Evolutionary conservation across 2,329 filamentous ascomycete species (phyloP), one percentile per base, ranked within the genome.

Genomic region (Whalleya microplaca): DNA sequence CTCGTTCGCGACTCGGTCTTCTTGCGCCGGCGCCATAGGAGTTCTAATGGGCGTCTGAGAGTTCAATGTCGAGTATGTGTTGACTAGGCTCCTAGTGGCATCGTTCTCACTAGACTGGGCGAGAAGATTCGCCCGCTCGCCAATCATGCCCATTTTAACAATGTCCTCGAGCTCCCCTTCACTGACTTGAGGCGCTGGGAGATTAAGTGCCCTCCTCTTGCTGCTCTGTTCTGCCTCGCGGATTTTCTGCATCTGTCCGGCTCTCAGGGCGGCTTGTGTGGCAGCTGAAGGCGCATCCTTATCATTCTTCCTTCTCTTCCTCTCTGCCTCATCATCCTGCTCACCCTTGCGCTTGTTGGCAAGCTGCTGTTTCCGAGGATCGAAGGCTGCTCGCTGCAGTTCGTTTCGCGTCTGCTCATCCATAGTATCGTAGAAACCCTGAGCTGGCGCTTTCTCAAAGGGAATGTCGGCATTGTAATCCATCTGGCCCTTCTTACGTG

Each of bases 381-480:
- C 95, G 64, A 97, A 97, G 51, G 87, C 85, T 55, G 90, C 87
- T 48, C 92, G 85, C 71, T 96, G 88, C 56, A 84, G 84, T 74
- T 99, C 94, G 73, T 99, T 99, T 64, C 81, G 82, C 3, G 79
- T 76, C 64, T 90, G 80, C 71, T 99, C 95, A 14, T 97, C 92
- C 2, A 80, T 80, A 0, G 95, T 99, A 72, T 99, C 94, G 76
- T 94, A 96, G 72, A 99, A 99, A 12, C 95, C 95, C 20, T 87
- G 79, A 0, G 90, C 89, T 0, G 95, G 88, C 62, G 91, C 90
- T 75, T 95, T 97, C 74, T 99, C 95, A 64, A 99, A 98, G 0
- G 95, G 95, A 63, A 99, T 96, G 67, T 99, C 95, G 67, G 95
- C 95, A 75, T 99, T 99, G 80, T 99, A 99, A 75, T 99, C 95